Percentiles rank a stretch among this genome's conserved stretches.
phyloP scores from a whole-genome alignment of 345 rosid species.

The Garcia nutans region DNA sequence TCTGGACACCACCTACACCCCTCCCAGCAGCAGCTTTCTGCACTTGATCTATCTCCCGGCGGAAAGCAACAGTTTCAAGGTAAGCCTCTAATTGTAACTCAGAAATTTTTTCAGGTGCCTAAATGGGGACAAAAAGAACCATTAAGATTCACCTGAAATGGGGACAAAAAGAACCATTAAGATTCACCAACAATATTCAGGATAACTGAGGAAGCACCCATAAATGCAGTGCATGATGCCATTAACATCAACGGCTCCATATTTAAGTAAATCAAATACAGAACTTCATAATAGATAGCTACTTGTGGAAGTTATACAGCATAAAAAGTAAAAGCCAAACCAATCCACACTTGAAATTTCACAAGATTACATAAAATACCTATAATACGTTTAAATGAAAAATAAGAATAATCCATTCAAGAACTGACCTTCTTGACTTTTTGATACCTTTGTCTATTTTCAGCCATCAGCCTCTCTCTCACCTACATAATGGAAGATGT shows the following conservation, averaged over 20 bases:
- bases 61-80: slow-evolving; percentile 91
- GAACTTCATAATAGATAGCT: not conserved
- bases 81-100: slow-evolving; percentile 94
- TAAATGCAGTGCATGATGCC: not conserved
- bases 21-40: slow-evolving; percentile 88
- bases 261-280: not conserved
- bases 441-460: slow-evolving; percentile 91
- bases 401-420: not conserved
- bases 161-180: slow-evolving; percentile 22
- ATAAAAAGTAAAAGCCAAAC: not conserved
- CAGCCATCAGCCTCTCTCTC: slow-evolving; percentile 96
- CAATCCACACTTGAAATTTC: not conserved
- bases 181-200: slow-evolving; percentile 7
- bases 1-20: slow-evolving; percentile 78
- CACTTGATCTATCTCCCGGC: slow-evolving; percentile 90
- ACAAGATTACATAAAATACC: not conserved
- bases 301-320: not conserved
- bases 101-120: slow-evolving; percentile 90
- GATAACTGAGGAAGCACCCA: not conserved
- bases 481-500: slow-evolving; percentile 46
- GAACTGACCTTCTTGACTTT: slow-evolving; percentile 84
- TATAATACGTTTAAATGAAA: not conserved
- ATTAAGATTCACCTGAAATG: no score
- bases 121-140: no score
- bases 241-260: not conserved